Percentiles rank a stretch among this genome's conserved stretches.
phyloP scores from a whole-genome alignment of 1,284 basidiomycete species.

The Flammula alnicola region DNA sequence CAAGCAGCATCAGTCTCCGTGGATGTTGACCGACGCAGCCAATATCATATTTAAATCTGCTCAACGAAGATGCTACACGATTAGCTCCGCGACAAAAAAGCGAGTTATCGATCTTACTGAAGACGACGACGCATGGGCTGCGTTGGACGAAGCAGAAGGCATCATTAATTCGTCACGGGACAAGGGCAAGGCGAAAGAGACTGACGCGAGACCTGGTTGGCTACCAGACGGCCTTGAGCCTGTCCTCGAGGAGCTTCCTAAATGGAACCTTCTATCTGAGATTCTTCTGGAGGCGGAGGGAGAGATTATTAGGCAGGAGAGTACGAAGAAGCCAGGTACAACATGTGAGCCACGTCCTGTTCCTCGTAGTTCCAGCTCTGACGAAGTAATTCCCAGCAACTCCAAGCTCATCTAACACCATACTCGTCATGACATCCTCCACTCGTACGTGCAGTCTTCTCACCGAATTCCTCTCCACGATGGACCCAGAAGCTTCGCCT shows the following conservation, averaged over 20 bases:
- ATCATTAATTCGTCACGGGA: background rate
- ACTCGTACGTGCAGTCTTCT: slow-evolving; percentile 76
- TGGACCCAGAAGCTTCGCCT: slow-evolving; percentile 60
- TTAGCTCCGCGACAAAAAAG: slow-evolving; percentile 41
- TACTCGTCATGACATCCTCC: slow-evolving; percentile 91
- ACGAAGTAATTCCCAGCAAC: slow-evolving; percentile 39
- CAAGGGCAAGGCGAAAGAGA: slow-evolving; percentile 29
- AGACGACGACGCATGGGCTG: slow-evolving; percentile 76
- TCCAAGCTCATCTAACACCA: slow-evolving; percentile 69
- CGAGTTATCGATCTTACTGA: slow-evolving; percentile 48
- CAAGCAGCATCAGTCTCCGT: slow-evolving; percentile 75
- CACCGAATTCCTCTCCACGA: slow-evolving; percentile 76
- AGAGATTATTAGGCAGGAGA: slow-evolving; percentile 73
- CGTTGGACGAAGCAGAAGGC: slow-evolving; percentile 65
- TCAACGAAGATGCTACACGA: slow-evolving; percentile 76
- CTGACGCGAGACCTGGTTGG: slow-evolving; percentile 51
- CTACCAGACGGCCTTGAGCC: slow-evolving; percentile 83
- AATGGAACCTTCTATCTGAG: slow-evolving; percentile 89
- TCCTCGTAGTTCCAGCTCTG: background rate
- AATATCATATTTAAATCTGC: slow-evolving; percentile 88
- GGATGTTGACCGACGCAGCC: slow-evolving; percentile 91
- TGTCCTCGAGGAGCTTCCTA: slow-evolving; percentile 92
- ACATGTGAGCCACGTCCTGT: slow-evolving; percentile 29
- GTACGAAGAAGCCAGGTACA: slow-evolving; percentile 37
- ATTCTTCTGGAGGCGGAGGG: slow-evolving; percentile 92